These are phyloP conservation scores for Globisporangium uncinulatum DNA, from an alignment of 352 stramenopile genomes.

Conservation along the genomic window DNA sequence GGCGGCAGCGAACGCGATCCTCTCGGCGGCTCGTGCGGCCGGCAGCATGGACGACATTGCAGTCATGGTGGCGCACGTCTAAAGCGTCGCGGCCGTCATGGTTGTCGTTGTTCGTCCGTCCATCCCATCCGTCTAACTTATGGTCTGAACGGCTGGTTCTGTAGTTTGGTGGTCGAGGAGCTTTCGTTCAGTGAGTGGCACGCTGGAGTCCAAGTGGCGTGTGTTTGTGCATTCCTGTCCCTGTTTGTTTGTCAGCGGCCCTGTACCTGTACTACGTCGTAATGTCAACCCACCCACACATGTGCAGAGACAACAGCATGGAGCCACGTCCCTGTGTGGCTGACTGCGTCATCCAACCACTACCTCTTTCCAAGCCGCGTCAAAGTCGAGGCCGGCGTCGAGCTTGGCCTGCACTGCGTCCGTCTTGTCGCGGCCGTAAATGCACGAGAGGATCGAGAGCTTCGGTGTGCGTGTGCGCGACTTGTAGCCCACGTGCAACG, in stretches of 20 bases:
- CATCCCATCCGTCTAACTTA: neutral
- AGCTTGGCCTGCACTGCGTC: conserved; percentile 35
- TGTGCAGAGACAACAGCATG: no score
- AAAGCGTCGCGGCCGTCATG: neutral
- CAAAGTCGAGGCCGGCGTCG: conserved; percentile 33
- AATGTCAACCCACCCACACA: no score
- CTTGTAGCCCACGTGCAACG: conserved; percentile 41
- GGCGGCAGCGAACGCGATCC: conserved; percentile 45
- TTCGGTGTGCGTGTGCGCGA: conserved; percentile 33
- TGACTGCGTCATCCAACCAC: neutral
- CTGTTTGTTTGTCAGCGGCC: no score
- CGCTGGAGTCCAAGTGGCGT: no score
- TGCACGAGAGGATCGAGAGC: conserved; percentile 48
- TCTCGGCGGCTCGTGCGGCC: conserved; percentile 33
- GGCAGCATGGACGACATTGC: conserved; percentile 69
- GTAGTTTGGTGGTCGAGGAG: no score
- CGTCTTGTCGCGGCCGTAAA: conserved; percentile 38
- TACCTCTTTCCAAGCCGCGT: conserved; percentile 32
- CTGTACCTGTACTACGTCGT: no score
- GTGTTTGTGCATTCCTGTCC: no score
- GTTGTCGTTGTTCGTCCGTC: no score
- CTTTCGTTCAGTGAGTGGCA: no score
- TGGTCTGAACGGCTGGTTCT: neutral
- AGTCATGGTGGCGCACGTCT: conserved; percentile 49
- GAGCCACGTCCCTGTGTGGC: no score